phyloP scores from a whole-genome alignment of 2,329 filamentous ascomycete genomes.

The Coccinonectria pachysandricola region DNA sequence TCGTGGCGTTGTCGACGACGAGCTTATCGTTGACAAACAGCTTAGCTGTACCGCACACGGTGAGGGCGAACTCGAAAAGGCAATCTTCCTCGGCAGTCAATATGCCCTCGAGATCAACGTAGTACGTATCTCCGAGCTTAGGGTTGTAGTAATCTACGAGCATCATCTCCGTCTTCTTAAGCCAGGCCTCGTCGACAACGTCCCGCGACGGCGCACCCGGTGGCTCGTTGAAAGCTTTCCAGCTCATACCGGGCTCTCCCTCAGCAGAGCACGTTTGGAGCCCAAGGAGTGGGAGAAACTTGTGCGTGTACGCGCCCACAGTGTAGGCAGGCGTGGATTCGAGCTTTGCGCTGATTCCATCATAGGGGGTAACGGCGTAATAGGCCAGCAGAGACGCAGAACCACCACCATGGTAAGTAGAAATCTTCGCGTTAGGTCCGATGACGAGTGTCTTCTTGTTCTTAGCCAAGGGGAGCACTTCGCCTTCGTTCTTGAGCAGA shows the following conservation, averaged over 20 bases:
- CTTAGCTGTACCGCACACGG: conserved; percentile 55
- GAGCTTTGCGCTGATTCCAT: conserved; percentile 53
- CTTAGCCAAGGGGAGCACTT: conserved; percentile 52
- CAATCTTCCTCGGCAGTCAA: conserved; percentile 50
- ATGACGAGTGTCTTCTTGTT: conserved; percentile 49
- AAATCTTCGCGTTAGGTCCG: conserved; percentile 46
- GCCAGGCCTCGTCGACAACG: conserved; percentile 38
- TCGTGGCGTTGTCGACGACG: conserved; percentile 55
- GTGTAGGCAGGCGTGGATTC: conserved; percentile 36
- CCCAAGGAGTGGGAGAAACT: conserved; percentile 50
- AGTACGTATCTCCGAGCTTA: conserved; percentile 45
- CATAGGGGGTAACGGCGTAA: conserved; percentile 61
- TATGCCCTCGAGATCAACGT: conserved; percentile 50
- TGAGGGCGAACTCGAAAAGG: conserved; percentile 54
- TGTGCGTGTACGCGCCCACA: conserved; percentile 55
- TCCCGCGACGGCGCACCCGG: conserved; percentile 36
- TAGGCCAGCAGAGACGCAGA: conserved; percentile 52
- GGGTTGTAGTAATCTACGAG: conserved; percentile 42
- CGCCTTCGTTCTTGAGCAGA: conserved; percentile 60
- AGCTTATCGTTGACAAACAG: conserved; percentile 52
- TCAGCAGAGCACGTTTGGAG: conserved; percentile 38
- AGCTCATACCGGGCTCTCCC: conserved; percentile 48
- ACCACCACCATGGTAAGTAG: conserved; percentile 53
- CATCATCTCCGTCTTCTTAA: conserved; percentile 39
- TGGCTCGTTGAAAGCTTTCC: conserved; percentile 52